A percentile compares a stretch with the other conserved stretches of the same genome.
Evolutionary conservation across 2,329 filamentous ascomycete species (phyloP).

Genomic region (Huntiella decipiens): DNA sequence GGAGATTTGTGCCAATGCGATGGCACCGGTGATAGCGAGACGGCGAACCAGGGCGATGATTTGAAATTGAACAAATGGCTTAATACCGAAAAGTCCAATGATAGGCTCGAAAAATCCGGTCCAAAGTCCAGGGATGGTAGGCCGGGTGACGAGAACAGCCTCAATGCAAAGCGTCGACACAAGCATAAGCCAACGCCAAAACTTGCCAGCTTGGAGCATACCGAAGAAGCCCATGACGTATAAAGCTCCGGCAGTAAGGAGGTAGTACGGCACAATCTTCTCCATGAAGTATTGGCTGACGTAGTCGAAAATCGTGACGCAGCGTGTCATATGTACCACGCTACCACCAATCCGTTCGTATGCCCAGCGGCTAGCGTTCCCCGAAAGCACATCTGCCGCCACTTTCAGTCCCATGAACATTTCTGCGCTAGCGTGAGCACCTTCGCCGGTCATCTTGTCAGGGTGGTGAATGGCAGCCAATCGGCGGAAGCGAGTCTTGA

Average conservation of each 20-base stretch:
- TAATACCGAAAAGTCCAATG: constrained; percentile 24
- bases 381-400: constrained; percentile 64
- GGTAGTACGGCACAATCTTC: constrained; percentile 41
- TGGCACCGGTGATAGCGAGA: constrained; percentile 58
- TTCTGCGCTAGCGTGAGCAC: constrained; percentile 16
- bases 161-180: constrained; percentile 35
- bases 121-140: constrained; percentile 28
- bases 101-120: constrained; percentile 25
- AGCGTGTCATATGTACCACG: constrained; percentile 45
- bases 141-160: constrained; percentile 35
- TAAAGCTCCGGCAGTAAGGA: constrained; percentile 34
- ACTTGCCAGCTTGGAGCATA: constrained; percentile 47
- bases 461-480: constrained; percentile 58
- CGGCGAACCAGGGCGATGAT: constrained; percentile 57
- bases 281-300: constrained; percentile 45
- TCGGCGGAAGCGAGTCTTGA: constrained; percentile 72
- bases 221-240: constrained; percentile 44
- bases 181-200: constrained; percentile 45
- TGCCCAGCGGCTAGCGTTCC: constrained; percentile 60
- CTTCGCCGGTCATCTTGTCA: constrained; percentile 44
- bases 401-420: constrained; percentile 69
- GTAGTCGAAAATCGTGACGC: constrained; percentile 53
- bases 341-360: constrained; percentile 78
- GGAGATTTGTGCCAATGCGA: constrained; percentile 65
- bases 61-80: constrained; percentile 70